These are phyloP conservation scores for Tolypocladium capitatum DNA, from an alignment of 2,329 filamentous ascomycete species.

Conservation along the genomic window DNA sequence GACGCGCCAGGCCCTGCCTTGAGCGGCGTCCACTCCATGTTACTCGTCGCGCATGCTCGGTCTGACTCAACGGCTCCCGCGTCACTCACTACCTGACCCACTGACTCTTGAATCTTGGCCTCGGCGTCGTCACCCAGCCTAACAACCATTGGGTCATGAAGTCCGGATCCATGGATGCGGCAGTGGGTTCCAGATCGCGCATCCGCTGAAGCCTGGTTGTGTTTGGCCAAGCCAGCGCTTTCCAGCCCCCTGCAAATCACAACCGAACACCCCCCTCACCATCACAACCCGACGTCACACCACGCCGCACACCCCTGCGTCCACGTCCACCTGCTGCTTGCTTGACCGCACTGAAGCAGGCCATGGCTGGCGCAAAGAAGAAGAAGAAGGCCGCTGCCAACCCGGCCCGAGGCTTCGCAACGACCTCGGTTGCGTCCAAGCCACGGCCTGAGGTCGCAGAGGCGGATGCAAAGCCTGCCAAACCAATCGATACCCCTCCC, in stretches of 20 bases:
- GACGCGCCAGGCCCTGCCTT: neutral
- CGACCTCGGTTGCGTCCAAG: slow-evolving; percentile 81
- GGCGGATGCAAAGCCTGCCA: slow-evolving; percentile 16
- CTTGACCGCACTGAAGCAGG: slow-evolving; percentile 2
- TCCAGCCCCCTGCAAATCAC: neutral
- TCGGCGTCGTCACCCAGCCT: neutral
- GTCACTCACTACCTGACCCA: neutral
- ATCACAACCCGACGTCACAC: neutral
- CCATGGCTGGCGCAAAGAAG: slow-evolving; percentile 64
- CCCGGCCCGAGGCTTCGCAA: slow-evolving; percentile 84
- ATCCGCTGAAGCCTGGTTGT: neutral
- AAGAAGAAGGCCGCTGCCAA: slow-evolving; percentile 86
- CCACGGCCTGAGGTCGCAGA: slow-evolving; percentile 47
- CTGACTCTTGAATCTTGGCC: neutral
- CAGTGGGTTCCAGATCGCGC: neutral
- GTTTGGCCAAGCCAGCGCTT: neutral
- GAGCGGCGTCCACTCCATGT: neutral
- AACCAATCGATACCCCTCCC: slow-evolving; percentile 17
- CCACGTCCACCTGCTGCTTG: neutral
- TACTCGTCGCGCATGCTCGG: neutral
- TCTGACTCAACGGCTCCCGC: neutral
- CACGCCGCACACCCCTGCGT: neutral
- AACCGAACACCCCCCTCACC: neutral
- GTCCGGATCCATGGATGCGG: too few relatives aligned
- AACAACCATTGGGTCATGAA: neutral